phyloP scores from a whole-genome alignment of 129 eudicot genomes.

The Flaveria ramosissima region DNA sequence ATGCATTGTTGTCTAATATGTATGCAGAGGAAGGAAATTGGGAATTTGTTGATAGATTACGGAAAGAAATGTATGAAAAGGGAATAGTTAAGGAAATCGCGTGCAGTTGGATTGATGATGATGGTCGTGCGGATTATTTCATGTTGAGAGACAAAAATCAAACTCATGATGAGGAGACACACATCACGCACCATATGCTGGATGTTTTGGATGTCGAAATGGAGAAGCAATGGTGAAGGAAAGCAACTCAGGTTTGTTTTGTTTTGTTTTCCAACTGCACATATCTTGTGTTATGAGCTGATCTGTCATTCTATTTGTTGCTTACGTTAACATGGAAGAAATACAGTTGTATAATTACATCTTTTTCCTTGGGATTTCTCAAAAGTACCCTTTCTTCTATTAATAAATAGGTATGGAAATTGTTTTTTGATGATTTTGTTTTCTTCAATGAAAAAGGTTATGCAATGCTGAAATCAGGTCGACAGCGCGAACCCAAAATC shows the following conservation, averaged over 20 bases:
- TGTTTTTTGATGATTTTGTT: slow-evolving; percentile 1
- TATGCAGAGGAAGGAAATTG: slow-evolving; percentile 83
- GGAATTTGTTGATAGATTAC: slow-evolving; percentile 58
- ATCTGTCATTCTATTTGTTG: slow-evolving; percentile 13
- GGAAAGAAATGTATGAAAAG: slow-evolving; percentile 70
- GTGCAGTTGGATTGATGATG: slow-evolving; percentile 75
- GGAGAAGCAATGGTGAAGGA: slow-evolving; percentile 48
- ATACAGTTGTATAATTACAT: neutral
- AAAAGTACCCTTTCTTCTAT: slow-evolving; percentile 9
- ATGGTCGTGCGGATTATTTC: slow-evolving; percentile 49
- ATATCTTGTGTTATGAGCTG: slow-evolving; percentile 5
- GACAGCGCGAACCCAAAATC: no score
- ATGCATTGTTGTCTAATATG: slow-evolving; percentile 69
- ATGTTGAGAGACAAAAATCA: slow-evolving; percentile 57
- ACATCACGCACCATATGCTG: slow-evolving; percentile 39
- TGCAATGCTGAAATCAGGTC: no score
- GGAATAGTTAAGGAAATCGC: slow-evolving; percentile 71
- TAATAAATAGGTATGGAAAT: neutral
- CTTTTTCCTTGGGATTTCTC: slow-evolving; percentile 11
- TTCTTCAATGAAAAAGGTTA: neutral
- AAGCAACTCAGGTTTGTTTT: slow-evolving; percentile 11
- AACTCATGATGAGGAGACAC: slow-evolving; percentile 35
- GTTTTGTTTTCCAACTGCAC: slow-evolving; percentile 7
- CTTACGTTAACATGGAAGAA: neutral
- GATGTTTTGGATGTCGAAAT: slow-evolving; percentile 47